Evolutionary conservation across 257 asterid species (phyloP).

Genomic region (Solanum piurae): DNA sequence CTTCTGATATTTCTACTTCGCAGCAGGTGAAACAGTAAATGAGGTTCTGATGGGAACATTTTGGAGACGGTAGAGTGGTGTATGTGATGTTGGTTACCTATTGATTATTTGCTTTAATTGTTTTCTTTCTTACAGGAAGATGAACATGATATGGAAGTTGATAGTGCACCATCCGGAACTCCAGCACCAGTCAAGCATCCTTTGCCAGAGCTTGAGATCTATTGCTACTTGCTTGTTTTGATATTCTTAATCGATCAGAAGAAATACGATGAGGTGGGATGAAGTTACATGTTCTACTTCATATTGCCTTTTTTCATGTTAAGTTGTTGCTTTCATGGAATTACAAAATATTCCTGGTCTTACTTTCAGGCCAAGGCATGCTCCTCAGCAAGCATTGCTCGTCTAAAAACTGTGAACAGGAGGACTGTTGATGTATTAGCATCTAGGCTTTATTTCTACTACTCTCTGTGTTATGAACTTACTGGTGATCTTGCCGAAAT

Average conservation of each 20-base stretch:
- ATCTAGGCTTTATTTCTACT: constrained; percentile 76
- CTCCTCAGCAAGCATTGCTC: constrained; percentile 82
- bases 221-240: constrained; percentile 63
- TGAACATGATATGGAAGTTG: constrained; percentile 77
- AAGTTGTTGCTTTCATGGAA: neutral
- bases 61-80: neutral
- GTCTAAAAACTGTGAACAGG: constrained; percentile 61
- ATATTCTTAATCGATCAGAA: constrained; percentile 72
- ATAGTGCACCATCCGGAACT: constrained; percentile 49
- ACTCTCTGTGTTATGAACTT: constrained; percentile 79
- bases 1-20: neutral
- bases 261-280: constrained; percentile 54
- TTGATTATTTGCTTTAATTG: neutral
- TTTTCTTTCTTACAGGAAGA: constrained; percentile 38
- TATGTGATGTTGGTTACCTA: neutral
- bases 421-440: constrained; percentile 80
- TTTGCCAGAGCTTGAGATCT: constrained; percentile 77
- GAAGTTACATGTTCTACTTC: neutral
- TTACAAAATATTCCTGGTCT: neutral
- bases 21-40: neutral
- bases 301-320: neutral
- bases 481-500: constrained; percentile 85
- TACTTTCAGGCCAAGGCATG: constrained; percentile 75
- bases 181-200: constrained; percentile 48
- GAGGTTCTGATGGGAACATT: neutral